These are phyloP conservation scores for Yarrowia sp. DNA, from an alignment of 805 yeast species.

Conservation along the genomic window DNA sequence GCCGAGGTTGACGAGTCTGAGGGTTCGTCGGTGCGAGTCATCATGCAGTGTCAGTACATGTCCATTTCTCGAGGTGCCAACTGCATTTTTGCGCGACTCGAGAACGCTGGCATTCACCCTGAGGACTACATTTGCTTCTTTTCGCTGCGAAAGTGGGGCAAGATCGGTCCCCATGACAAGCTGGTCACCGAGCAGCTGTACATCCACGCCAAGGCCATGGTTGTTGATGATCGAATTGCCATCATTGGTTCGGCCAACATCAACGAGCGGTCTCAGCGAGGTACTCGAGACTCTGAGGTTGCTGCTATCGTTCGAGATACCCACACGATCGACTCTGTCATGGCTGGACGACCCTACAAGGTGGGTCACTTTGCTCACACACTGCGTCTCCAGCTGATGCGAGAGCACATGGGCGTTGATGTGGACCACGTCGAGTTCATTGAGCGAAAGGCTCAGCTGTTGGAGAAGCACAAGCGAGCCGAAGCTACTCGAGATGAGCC, in stretches of 20 bases:
- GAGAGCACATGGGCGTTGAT: conserved; percentile 94
- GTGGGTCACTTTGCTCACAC: conserved; percentile 91
- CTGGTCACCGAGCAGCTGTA: conserved; percentile 88
- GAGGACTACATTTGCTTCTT: conserved; percentile 88
- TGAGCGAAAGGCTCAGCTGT: conserved; percentile 58
- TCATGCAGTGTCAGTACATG: conserved; percentile 94
- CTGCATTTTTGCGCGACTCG: conserved; percentile 79
- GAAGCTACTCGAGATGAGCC: neutral
- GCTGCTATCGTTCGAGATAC: conserved; percentile 86
- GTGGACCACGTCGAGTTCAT: conserved; percentile 80
- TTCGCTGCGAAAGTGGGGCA: conserved; percentile 93
- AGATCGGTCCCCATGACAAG: conserved; percentile 69
- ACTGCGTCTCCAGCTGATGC: conserved; percentile 83
- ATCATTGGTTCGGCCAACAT: conserved; percentile 97
- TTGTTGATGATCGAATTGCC: conserved; percentile 90
- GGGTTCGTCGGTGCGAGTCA: conserved; percentile 91
- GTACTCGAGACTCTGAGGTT: conserved; percentile 89
- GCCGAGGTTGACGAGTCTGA: conserved; percentile 89
- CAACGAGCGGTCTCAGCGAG: conserved; percentile 94
- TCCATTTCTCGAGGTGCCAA: conserved; percentile 87
- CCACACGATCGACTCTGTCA: conserved; percentile 52
- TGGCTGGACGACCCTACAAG: conserved; percentile 77
- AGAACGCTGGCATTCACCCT: conserved; percentile 76
- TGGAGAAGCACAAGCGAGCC: conserved; percentile 14
- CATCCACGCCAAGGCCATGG: conserved; percentile 86